A percentile compares a stretch with the other conserved stretches of the same genome.
These are phyloP conservation scores for Coelastrella sp. DNA, from an alignment of 139 green algal genomes.

Conservation along the genomic window DNA sequence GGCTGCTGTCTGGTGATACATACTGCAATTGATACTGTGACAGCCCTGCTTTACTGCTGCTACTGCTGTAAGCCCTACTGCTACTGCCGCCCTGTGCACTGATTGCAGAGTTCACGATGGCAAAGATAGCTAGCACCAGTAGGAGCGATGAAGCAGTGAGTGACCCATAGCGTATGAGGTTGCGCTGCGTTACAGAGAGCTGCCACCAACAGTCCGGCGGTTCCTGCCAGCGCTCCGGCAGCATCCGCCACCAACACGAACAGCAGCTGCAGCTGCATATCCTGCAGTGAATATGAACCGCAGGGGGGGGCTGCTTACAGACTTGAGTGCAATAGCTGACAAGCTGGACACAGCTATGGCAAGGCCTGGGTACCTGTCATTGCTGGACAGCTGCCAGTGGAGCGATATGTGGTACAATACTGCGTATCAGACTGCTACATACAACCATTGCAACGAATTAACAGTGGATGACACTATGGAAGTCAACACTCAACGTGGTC, in stretches of 20 bases:
- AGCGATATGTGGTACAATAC: too few species aligned
- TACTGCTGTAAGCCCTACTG: neutral
- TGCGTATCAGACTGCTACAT: too few species aligned
- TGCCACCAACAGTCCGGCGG: conserved; percentile 29
- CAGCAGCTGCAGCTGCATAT: conserved; percentile 27
- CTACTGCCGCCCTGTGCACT: conserved; percentile 4
- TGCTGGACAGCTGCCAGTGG: too few species aligned
- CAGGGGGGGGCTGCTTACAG: too few species aligned
- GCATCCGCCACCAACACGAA: neutral
- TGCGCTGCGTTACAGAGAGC: conserved; percentile 16
- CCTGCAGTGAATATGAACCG: too few species aligned
- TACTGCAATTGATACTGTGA: neutral
- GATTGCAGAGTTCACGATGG: neutral
- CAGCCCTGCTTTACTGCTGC: neutral
- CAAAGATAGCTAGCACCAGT: neutral
- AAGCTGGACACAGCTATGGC: neutral
- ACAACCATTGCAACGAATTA: too few species aligned
- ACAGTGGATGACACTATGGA: too few species aligned
- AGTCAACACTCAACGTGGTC: too few species aligned
- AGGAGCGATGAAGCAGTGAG: neutral
- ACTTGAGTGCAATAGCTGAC: neutral
- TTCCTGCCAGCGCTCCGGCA: conserved; percentile 17
- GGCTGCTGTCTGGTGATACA: neutral
- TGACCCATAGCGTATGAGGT: neutral
- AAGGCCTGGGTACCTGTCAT: too few species aligned